These are phyloP conservation scores for Oryza longistaminata DNA, from an alignment of 176 grass and related monocot species.

Conservation along the genomic window DNA sequence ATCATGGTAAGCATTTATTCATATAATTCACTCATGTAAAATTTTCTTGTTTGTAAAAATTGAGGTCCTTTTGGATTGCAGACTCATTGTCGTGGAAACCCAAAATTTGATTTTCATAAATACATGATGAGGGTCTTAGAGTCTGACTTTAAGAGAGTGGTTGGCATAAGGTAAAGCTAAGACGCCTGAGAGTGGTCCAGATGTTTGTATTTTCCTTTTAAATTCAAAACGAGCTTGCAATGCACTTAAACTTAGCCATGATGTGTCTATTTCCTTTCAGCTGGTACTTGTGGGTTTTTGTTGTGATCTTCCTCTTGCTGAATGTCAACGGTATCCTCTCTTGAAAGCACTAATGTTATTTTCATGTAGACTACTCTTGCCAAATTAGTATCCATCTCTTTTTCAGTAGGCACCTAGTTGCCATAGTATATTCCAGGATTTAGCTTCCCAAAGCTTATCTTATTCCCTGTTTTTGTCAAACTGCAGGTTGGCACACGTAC, in stretches of 20 bases:
- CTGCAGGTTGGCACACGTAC: slow-evolving; percentile 95
- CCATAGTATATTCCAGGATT: not conserved
- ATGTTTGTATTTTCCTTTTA: slow-evolving; percentile 29
- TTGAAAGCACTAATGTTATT: not conserved
- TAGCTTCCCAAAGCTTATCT: slow-evolving; percentile 18
- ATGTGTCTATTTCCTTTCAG: slow-evolving; percentile 41
- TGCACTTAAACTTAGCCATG: not conserved
- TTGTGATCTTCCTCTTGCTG: slow-evolving; percentile 88
- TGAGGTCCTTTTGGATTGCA: slow-evolving; percentile 28
- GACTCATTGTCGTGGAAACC: slow-evolving; percentile 71
- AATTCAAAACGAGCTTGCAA: not conserved
- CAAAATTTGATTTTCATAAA: slow-evolving; percentile 90
- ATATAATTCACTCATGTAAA: slow-evolving; percentile 1
- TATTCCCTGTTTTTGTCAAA: slow-evolving; percentile 13
- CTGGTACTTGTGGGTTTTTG: slow-evolving; percentile 93
- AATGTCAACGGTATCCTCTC: slow-evolving; percentile 77
- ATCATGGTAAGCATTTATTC: slow-evolving; percentile 69
- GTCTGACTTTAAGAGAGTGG: slow-evolving; percentile 96
- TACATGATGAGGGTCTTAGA: slow-evolving; percentile 92
- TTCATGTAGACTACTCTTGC: not conserved
- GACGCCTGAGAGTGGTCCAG: not conserved
- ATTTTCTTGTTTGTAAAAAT: slow-evolving; percentile 21
- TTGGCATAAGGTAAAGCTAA: slow-evolving; percentile 84
- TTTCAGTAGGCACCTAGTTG: not conserved
- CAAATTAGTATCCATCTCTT: not conserved